These are phyloP conservation scores for Tolypocladium sp. DNA, from an alignment of 2,329 filamentous ascomycete genomes.

Conservation along the genomic window DNA sequence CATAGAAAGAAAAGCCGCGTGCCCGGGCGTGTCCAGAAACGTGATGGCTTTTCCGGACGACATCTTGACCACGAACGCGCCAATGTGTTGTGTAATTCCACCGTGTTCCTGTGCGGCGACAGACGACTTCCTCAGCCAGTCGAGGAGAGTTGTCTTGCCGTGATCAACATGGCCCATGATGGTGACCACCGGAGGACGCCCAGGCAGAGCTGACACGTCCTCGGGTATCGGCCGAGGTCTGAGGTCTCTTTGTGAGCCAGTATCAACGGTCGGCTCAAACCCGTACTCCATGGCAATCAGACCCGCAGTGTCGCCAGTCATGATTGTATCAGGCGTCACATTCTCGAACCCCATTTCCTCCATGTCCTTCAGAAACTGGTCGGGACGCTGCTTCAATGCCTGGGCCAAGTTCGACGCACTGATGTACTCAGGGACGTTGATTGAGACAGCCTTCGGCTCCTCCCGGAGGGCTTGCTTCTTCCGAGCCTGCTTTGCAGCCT, in stretches of 20 bases:
- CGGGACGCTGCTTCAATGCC: constrained; percentile 60
- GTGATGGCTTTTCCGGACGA: constrained; percentile 84
- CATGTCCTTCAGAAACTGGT: constrained; percentile 66
- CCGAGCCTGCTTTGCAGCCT: constrained; percentile 31
- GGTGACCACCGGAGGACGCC: constrained; percentile 84
- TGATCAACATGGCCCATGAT: constrained; percentile 99
- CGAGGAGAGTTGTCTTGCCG: constrained; percentile 92
- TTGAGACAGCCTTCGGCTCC: constrained; percentile 40
- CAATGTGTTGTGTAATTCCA: constrained; percentile 97
- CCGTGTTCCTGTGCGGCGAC: constrained; percentile 88
- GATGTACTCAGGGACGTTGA: constrained; percentile 85
- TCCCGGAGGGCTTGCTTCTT: constrained; percentile 29
- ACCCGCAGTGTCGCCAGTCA: constrained; percentile 84
- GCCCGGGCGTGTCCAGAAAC: constrained; percentile 92
- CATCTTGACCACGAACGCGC: constrained; percentile 88
- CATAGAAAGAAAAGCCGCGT: constrained; percentile 94
- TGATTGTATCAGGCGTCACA: constrained; percentile 69
- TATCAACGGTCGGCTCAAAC: constrained; percentile 73
- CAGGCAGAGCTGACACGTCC: constrained; percentile 59
- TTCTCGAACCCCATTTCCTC: constrained; percentile 85
- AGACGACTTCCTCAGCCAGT: constrained; percentile 87
- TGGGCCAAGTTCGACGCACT: constrained; percentile 75
- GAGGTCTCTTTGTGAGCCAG: constrained; percentile 59
- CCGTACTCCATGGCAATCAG: constrained; percentile 89
- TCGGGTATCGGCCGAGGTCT: constrained; percentile 58